Evolutionary conservation across 495 filamentous ascomycete species (phyloP).

Genomic region (Talaromyces nanjingensis): DNA sequence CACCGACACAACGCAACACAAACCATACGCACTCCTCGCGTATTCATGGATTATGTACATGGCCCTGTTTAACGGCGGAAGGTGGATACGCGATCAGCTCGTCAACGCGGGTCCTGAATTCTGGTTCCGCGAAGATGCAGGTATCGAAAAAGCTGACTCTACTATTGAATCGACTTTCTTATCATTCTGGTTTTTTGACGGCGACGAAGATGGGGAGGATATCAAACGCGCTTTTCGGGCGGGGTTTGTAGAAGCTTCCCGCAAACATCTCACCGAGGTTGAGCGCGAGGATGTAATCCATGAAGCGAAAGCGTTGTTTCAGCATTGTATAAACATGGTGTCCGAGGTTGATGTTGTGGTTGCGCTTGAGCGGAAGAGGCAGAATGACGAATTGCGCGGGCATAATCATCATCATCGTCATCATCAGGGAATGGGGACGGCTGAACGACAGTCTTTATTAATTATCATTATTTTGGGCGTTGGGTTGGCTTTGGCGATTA

Average conservation of each 20-base stretch:
- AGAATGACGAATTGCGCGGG: background rate
- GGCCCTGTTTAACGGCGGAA: slow-evolving; percentile 51
- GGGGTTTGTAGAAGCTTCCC: background rate
- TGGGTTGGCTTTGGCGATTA: background rate
- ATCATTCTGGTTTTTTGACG: slow-evolving; percentile 17
- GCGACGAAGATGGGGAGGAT: slow-evolving; percentile 14
- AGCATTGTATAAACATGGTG: slow-evolving; percentile 1
- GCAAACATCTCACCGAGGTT: background rate
- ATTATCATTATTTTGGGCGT: slow-evolving; percentile 13
- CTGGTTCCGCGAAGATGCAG: slow-evolving; percentile 21
- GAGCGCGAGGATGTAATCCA: background rate
- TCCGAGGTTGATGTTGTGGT: slow-evolving; percentile 1
- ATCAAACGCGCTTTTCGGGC: slow-evolving; percentile 12
- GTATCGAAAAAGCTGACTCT: background rate
- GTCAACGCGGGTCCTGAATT: slow-evolving; percentile 34
- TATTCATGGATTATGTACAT: slow-evolving; percentile 56
- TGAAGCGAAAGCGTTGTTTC: slow-evolving; percentile 2
- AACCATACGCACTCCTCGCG: slow-evolving; percentile 47
- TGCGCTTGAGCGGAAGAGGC: background rate
- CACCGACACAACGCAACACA: slow-evolving; percentile 15
- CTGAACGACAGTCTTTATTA: background rate
- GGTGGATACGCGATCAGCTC: slow-evolving; percentile 42
- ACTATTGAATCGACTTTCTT: background rate
- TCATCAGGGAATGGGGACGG: background rate
- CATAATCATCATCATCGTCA: background rate